Base-by-base conservation (phyloP, 805 yeast species). In the Hanseniaspora vineae region DNA sequence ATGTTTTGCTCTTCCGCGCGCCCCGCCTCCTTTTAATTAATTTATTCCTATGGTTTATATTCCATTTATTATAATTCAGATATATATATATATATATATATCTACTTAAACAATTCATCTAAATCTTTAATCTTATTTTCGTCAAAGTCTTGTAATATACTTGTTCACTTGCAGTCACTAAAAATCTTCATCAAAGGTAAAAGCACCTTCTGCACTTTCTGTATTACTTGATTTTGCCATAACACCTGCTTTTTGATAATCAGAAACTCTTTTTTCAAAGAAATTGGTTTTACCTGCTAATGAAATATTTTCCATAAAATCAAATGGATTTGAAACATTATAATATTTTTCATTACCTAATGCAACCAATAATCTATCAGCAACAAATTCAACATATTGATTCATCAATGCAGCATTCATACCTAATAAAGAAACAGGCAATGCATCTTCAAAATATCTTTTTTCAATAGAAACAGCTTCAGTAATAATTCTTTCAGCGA, bases 211-310 rank as follows among this genome's bases (percentile, higher is more conserved):
- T 53, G 68, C 71, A 44, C 65, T 56, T 52, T 68, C 70, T 52
- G 72, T 64, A 57, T 78, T 76, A 55, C 69, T 67, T 47, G 78
- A 66, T 55, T 75, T 74, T 55, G 95, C 90, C 92, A 90, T 90
- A 61, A 90, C 98, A 74, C 98, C 97, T 50, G 98, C 97, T 74
- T 90, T 92, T 73, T 90, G 98, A 72, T 90, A 90, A 70, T 90
- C 98, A 50, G 95, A 84, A 50, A 90, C 98, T 72, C 98, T 84
- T 80, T 90, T 90, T 76, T 90, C 98, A 65, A 90, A 90, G 80
- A 90, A 90, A 76, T 92, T 90, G 59, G 98, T 90, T 79, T 90
- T 90, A 70, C 98, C 98, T 50, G 97, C 95, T 58, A 90, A 78
- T 9, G 97, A 90, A 61, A 90, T 90, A 75, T 92, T 90, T 75